Evolutionary conservation across 2,329 filamentous ascomycete genomes (phyloP).

Genomic region (Rutstroemia sp.): DNA sequence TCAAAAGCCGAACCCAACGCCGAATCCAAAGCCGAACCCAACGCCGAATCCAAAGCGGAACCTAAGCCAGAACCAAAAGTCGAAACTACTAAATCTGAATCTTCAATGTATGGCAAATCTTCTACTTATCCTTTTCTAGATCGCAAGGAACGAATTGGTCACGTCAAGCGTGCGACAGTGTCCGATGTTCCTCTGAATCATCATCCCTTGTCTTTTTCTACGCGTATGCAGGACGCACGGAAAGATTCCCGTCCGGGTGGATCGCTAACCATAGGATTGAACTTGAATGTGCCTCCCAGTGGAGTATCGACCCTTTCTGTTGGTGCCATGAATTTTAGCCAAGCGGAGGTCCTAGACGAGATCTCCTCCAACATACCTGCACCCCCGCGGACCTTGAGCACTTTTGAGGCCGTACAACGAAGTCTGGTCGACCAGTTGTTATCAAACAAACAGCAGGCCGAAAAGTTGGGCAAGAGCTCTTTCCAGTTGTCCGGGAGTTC

Average conservation of each 20-base stretch:
- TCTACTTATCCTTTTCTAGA: conserved; percentile 4
- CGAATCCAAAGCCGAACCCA: not conserved
- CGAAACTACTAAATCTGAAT: conserved; percentile 13
- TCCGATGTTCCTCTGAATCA: not conserved
- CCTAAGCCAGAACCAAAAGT: not conserved
- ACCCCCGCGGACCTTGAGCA: conserved; percentile 13
- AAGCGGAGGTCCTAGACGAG: conserved; percentile 16
- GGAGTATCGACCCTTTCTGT: conserved; percentile 18
- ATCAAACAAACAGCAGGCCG: conserved; percentile 15
- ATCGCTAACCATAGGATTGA: conserved; percentile 2
- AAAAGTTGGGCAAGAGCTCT: not conserved
- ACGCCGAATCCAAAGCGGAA: not conserved
- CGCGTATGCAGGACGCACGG: conserved; percentile 5
- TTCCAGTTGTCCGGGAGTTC: no score
- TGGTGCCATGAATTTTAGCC: conserved; percentile 18
- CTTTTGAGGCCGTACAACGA: conserved; percentile 21
- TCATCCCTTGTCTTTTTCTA: not conserved
- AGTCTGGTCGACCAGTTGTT: conserved; percentile 20
- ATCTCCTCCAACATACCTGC: not conserved
- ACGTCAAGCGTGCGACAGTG: conserved; percentile 6
- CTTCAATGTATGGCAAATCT: conserved; percentile 26
- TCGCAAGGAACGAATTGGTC: not conserved
- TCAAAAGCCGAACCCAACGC: no score
- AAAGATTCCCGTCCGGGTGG: conserved; percentile 13
- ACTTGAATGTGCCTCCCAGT: conserved; percentile 23